Conservation (phyloP, 2,329 filamentous ascomycete species). For the Pleoardoris graminearum region DNA sequence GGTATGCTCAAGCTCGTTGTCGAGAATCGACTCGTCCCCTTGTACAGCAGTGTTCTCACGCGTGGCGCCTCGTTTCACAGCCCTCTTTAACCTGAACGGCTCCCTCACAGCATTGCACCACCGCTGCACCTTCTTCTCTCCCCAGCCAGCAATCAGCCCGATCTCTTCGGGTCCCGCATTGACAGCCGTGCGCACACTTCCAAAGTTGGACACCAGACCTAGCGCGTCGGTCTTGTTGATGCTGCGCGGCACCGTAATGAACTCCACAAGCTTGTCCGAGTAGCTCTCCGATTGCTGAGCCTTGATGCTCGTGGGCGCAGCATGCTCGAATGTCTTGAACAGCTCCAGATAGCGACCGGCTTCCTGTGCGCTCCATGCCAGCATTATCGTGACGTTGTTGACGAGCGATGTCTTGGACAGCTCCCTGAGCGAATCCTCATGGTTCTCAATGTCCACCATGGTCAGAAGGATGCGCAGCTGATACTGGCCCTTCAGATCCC, state of each 20-base stretch:
- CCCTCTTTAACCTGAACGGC: constrained; percentile 76
- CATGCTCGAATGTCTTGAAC: constrained; percentile 93
- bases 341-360: constrained; percentile 91
- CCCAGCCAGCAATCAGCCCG: constrained; percentile 85
- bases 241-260: constrained; percentile 84
- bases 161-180: constrained; percentile 89
- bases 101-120: constrained; percentile 84
- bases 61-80: constrained; percentile 59
- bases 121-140: constrained; percentile 87
- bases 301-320: constrained; percentile 77
- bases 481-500: constrained; percentile 81
- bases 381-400: constrained; percentile 87
- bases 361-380: constrained; percentile 94
- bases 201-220: constrained; percentile 87
- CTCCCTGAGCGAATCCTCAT: constrained; percentile 86
- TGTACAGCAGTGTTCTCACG: constrained; percentile 40
- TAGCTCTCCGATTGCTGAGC: constrained; percentile 84
- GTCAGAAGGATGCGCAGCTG: constrained; percentile 81
- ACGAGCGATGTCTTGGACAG: constrained; percentile 89
- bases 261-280: constrained; percentile 84
- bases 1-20: constrained; percentile 21
- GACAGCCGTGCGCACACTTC: constrained; percentile 80
- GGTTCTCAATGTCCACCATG: constrained; percentile 94
- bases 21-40: constrained; percentile 18
- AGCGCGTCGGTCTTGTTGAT: constrained; percentile 96